These are phyloP conservation scores for Metschnikowia hibisci DNA, from an alignment of 805 yeast genomes.

Conservation along the genomic window DNA sequence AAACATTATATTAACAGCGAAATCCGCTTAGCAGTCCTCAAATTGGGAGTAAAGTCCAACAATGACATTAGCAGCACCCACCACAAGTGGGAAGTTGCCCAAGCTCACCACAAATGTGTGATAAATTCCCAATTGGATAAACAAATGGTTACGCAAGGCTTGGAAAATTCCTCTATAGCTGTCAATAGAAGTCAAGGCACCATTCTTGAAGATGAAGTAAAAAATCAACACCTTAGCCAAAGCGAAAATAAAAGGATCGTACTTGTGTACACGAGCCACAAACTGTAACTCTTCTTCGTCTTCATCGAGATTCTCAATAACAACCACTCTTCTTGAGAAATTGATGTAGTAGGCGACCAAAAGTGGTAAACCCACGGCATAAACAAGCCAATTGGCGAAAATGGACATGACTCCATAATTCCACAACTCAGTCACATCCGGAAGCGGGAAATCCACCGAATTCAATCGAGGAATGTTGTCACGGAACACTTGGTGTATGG, in stretches of 20 bases:
- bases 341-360: slow-evolving; percentile 48
- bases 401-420: slow-evolving; percentile 29
- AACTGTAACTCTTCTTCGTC: slow-evolving; percentile 11
- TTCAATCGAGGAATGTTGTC: slow-evolving; percentile 28
- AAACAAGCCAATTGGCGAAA: slow-evolving; percentile 36
- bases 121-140: slow-evolving; percentile 36
- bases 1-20: slow-evolving; percentile 1
- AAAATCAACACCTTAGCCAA: slow-evolving; percentile 42
- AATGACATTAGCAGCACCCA: slow-evolving; percentile 44
- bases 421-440: slow-evolving; percentile 36
- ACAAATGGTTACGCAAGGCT: slow-evolving; percentile 28
- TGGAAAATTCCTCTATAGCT: slow-evolving; percentile 24
- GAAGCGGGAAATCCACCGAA: slow-evolving; percentile 22
- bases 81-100: slow-evolving; percentile 45
- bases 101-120: slow-evolving; percentile 35
- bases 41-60: slow-evolving; percentile 51
- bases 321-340: slow-evolving; percentile 42
- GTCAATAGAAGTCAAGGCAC: slow-evolving; percentile 25
- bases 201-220: slow-evolving; percentile 31
- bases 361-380: slow-evolving; percentile 41
- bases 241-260: slow-evolving; percentile 55
- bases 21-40: slow-evolving; percentile 34
- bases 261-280: slow-evolving; percentile 34
- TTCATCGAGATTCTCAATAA: slow-evolving; percentile 20
- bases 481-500: slow-evolving; percentile 34